Evolutionary conservation across 2,329 filamentous ascomycete species (phyloP), one percentile per base, ranked within the genome.

Genomic region (Cladophialophora immunda): DNA sequence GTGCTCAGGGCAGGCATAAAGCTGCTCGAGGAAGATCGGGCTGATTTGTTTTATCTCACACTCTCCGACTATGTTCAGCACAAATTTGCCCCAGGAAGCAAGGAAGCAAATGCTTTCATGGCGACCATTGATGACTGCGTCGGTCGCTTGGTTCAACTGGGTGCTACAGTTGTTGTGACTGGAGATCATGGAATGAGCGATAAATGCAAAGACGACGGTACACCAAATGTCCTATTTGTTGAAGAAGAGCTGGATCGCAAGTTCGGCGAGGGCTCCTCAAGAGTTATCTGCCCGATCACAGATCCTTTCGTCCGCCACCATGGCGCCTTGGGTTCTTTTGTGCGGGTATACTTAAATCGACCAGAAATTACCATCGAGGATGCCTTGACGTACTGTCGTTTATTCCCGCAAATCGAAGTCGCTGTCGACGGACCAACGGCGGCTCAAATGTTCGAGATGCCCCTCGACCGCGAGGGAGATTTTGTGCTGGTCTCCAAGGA

Each of bases 11-110:
- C 80, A 2, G 81, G 81, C 2, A 68, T 81, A 45, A 81, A 81
- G 65, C 64, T 82, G 2, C 70, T 83, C 2, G 70, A 79, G 54
- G 81, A 82, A 60, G 65, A 71, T 8, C 71, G 75, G 13, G 77
- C 79, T 0, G 80, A 82, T 56, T 67, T 82, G 29, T 73, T 81
- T 41, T 82, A 83, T 58, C 71, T 82, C 54, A 82, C 81, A 0
- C 71, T 82, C 1, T 82, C 81, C 2, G 80, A 82, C 66, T 83
- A 76, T 59, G 74, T 82, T n/a, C 81, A 82, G 70, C 80, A 82
- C 67, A 81, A 81, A 61, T 69, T 81, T 69, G 76, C 77, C 0
- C 80, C 80, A 3, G 75, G 77, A 2, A 72, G 71, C 9, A 67
- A 73, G 17, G 78, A 78, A 54, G 73, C 80, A n/a, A 73, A 81